phyloP scores from a whole-genome alignment of 352 stramenopile species.

The Phytophthora pini region DNA sequence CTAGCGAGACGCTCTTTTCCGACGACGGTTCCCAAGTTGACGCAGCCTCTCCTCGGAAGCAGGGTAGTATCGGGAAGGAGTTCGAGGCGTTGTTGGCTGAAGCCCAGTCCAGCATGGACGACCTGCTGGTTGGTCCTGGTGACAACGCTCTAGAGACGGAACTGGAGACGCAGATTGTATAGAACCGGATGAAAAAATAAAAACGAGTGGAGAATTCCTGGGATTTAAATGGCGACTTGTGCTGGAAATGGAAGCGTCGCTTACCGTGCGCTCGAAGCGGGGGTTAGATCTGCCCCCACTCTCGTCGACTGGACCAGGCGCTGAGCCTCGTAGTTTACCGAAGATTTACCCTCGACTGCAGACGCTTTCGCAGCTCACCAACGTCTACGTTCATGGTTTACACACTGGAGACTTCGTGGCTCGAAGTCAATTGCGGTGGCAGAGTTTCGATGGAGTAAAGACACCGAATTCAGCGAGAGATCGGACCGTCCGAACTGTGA shows the following conservation, averaged over 20 bases:
- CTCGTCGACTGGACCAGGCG: background rate
- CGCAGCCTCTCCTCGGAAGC: conserved; percentile 25
- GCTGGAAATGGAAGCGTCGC: conserved; percentile 21
- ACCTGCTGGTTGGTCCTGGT: conserved; percentile 39
- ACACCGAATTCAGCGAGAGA: conserved; percentile 28
- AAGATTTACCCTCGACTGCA: conserved; percentile 47
- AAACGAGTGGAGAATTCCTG: conserved; percentile 7
- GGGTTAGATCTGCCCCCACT: background rate
- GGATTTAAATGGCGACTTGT: conserved; percentile 1
- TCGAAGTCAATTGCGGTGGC: conserved; percentile 53
- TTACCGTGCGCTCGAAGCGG: conserved; percentile 20
- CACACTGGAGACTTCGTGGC: conserved; percentile 51
- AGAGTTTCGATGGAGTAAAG: conserved; percentile 37
- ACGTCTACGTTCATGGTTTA: conserved; percentile 45
- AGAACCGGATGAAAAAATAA: conserved; percentile 37
- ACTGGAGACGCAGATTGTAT: conserved; percentile 42
- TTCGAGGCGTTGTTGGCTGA: conserved; percentile 76
- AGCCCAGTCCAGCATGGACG: conserved; percentile 77
- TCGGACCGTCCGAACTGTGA: conserved; percentile 29
- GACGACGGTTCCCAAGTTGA: conserved; percentile 50
- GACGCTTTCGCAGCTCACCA: conserved; percentile 54
- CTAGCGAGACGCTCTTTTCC: conserved; percentile 53
- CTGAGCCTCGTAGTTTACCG: conserved; percentile 10
- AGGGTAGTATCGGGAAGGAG: conserved; percentile 64
- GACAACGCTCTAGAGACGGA: conserved; percentile 31